Percentiles rank a stretch among this genome's conserved stretches.
phyloP scores from a whole-genome alignment of 2,329 filamentous ascomycete species.

The Botrytis sinoallii region DNA sequence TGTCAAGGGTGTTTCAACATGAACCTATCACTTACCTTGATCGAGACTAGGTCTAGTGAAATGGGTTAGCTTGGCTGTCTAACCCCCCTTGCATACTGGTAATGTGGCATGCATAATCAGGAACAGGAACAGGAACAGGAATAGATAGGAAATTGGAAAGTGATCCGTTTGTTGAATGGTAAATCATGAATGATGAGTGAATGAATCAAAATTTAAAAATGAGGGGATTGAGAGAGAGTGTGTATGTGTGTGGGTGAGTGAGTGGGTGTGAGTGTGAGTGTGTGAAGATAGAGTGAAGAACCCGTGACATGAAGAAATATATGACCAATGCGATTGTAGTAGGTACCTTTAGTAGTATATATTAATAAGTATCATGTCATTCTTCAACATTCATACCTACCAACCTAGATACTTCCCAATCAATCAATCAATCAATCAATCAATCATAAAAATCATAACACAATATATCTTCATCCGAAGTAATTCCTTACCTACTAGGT shows the following conservation, averaged over 20 bases:
- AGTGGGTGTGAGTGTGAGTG: too few relatives aligned
- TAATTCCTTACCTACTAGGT: neutral
- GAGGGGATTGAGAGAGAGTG: neutral
- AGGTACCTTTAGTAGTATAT: too few relatives aligned
- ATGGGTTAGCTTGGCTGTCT: neutral
- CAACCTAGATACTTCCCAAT: too few relatives aligned
- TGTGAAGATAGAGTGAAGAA: neutral
- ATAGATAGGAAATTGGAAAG: neutral
- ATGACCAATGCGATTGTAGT: too few relatives aligned
- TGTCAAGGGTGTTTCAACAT: neutral
- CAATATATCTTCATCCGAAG: neutral
- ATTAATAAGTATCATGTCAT: too few relatives aligned
- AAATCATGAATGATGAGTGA: neutral
- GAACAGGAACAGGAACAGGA: neutral
- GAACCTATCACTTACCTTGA: neutral
- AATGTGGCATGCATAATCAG: constrained; percentile 1
- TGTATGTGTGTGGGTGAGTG: too few relatives aligned
- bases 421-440: too few relatives aligned
- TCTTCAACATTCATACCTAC: too few relatives aligned
- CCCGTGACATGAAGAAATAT: neutral
- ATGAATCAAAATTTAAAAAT: neutral
- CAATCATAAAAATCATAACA: too few relatives aligned
- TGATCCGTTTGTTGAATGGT: neutral
- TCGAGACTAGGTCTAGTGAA: accelerated
- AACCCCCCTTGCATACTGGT: neutral